Evolutionary conservation across 306 rosid species (phyloP).

Genomic region (Vigna reflexopilosa): DNA sequence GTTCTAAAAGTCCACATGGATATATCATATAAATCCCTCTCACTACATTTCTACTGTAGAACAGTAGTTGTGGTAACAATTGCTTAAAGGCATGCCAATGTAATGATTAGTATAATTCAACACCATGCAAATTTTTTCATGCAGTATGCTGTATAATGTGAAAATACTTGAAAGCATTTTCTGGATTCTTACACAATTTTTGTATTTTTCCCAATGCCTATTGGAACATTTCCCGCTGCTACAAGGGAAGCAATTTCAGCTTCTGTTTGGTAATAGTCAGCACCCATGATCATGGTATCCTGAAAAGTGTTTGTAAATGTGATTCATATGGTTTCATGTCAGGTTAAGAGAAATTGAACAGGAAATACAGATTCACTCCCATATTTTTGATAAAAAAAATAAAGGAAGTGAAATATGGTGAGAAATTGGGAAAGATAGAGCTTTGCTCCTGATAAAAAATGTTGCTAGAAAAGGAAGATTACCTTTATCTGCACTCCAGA

Average conservation of each 20-base stretch:
- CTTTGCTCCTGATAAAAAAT: not conserved
- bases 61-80: not conserved
- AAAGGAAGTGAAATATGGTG: slow-evolving; percentile 14
- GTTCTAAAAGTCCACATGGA: too few species aligned
- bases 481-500: slow-evolving; percentile 58
- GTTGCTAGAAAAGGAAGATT: not conserved
- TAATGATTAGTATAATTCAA: slow-evolving; percentile 11
- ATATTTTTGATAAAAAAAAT: not conserved
- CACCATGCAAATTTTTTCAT: not conserved
- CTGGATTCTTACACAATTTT: slow-evolving; percentile 56
- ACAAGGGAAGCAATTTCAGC: slow-evolving; percentile 54
- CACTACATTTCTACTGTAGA: not conserved
- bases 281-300: slow-evolving; percentile 66
- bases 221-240: slow-evolving; percentile 51
- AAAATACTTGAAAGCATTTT: slow-evolving; percentile 24
- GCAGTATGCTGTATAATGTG: slow-evolving; percentile 12
- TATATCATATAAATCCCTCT: not conserved
- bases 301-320: slow-evolving; percentile 32
- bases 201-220: slow-evolving; percentile 59
- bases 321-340: slow-evolving; percentile 34
- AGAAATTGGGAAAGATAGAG: not conserved
- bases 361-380: not conserved
- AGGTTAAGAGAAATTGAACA: slow-evolving; percentile 24
- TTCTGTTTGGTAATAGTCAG: slow-evolving; percentile 57
- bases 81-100: not conserved